Evolutionary conservation across 352 stramenopile genomes (phyloP).

Genomic region (Phytopythium aichiense): DNA sequence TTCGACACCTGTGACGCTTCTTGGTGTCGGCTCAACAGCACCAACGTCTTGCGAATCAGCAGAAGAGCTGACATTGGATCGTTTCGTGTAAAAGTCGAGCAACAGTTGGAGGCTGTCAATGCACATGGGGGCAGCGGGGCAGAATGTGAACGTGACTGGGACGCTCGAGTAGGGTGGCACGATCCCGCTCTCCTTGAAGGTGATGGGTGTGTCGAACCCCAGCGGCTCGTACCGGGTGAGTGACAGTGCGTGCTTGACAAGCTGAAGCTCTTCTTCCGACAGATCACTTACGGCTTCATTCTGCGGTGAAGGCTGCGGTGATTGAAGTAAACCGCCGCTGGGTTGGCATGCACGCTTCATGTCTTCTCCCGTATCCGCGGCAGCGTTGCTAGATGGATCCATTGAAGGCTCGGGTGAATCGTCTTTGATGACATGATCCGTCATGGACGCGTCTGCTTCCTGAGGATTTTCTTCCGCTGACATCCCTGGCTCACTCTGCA

Average conservation of each 20-base stretch:
- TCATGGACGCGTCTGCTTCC: not conserved
- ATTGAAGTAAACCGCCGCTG: not conserved
- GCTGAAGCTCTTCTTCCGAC: constrained; percentile 24
- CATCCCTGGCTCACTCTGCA: not conserved
- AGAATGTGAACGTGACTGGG: constrained; percentile 54
- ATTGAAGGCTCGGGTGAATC: not conserved
- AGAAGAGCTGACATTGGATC: not conserved
- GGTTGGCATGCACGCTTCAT: not conserved
- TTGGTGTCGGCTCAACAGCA: not conserved
- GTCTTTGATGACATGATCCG: not conserved
- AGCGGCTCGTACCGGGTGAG: constrained; percentile 35
- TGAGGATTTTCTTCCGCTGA: not conserved
- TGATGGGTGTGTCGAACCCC: constrained; percentile 34
- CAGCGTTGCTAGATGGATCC: not conserved
- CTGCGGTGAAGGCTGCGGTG: not conserved
- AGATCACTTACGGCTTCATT: constrained; percentile 3
- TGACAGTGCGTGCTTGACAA: constrained; percentile 26
- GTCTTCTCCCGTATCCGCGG: not conserved
- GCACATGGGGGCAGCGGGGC: constrained; percentile 32
- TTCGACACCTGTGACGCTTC: not conserved
- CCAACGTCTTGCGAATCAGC: not conserved
- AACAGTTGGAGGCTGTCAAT: constrained; percentile 28
- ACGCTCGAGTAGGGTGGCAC: constrained; percentile 49
- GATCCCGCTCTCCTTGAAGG: constrained; percentile 30
- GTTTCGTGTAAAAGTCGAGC: constrained; percentile 28